Evolutionary conservation across 2,329 filamentous ascomycete species (phyloP), one percentile per base, ranked within the genome.

Genomic region (Botrytis squamosa): DNA sequence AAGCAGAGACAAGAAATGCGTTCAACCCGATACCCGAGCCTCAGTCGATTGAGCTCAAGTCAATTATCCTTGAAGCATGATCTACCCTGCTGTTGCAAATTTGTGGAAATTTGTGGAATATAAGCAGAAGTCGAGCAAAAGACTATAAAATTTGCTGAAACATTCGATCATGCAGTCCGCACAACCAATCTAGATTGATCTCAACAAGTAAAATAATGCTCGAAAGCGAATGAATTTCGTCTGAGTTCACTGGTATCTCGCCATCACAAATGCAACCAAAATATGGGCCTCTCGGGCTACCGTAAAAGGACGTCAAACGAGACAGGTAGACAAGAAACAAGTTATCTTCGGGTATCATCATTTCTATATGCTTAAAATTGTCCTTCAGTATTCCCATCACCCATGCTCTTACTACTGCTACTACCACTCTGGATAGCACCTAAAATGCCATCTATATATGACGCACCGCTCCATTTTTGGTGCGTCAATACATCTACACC

Each of bases 341-440:
- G 7, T 33, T 22, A 5, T n/a, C 2, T 22, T n/a, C 1, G 36
- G 57, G 69, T 36, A 68, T 44, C 9, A 22, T 59, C 0, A 38
- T 33, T 49, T 60, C 52, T 36, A 38, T 46, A 40, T 22, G 3
- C 55, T 70, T 77, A 80, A 72, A 91, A 91, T 79, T 91, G 89
- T 0, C 88, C 87, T 83, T 98, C 95, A 0, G 95, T 98, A 81
- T 96, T 97, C 0, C 95, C 95, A 65, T 95, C 93, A 0, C 95
- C 95, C 95, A 98, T 97, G 82, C 93, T 96, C 88, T 90, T 95
- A 82, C 89, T 97, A 72, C 93, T 91, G 73, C 91, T 94, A 84
- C 93, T 97, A 36, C 95, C 95, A 79, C 93, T 97, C 84, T 97
- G 94, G 70, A 98, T 97, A 7, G 93, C 91, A 0, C 94, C 94